A percentile compares a stretch with the other conserved stretches of the same genome.
Conservation (phyloP, 1,139 yeast genomes). For the Pneumocystis jirovecii region DNA sequence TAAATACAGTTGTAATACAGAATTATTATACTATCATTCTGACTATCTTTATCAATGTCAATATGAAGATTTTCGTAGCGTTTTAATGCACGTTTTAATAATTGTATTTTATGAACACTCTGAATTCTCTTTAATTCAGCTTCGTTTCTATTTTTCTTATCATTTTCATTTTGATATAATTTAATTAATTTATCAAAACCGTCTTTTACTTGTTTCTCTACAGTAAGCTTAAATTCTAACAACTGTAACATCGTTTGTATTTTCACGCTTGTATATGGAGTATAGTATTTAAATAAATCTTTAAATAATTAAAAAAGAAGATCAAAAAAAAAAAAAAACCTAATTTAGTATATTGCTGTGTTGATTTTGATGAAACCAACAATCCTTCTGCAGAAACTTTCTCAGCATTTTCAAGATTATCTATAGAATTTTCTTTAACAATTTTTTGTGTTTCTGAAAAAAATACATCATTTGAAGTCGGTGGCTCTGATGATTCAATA, state of each 20-base stretch:
- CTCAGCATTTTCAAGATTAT: background rate
- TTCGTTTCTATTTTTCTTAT: constrained; percentile 65
- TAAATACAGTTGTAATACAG: constrained; percentile 18
- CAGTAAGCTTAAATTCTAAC: constrained; percentile 79
- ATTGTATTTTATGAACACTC: constrained; percentile 69
- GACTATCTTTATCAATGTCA: constrained; percentile 45
- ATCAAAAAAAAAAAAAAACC: constrained; percentile 10
- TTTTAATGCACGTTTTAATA: constrained; percentile 68
- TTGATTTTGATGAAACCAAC: background rate
- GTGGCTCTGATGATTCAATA: constrained; percentile 7
- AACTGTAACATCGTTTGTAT: constrained; percentile 92
- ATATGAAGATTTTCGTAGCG: constrained; percentile 84
- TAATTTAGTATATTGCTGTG: constrained; percentile 15
- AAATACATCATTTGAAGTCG: constrained; percentile 4
- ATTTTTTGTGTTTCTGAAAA: background rate
- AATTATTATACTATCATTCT: constrained; percentile 16
- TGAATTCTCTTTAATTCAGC: constrained; percentile 81
- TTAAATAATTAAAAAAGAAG: background rate
- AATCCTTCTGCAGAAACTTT: background rate
- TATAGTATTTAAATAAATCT: constrained; percentile 79
- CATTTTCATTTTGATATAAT: constrained; percentile 81
- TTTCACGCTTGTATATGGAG: constrained; percentile 89
- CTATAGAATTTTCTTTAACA: background rate
- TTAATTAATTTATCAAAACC: constrained; percentile 83
- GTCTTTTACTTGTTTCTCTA: constrained; percentile 80